phyloP scores from a whole-genome alignment of 202 grass and related monocot species.

The Dendrocalamus latiflorus region DNA sequence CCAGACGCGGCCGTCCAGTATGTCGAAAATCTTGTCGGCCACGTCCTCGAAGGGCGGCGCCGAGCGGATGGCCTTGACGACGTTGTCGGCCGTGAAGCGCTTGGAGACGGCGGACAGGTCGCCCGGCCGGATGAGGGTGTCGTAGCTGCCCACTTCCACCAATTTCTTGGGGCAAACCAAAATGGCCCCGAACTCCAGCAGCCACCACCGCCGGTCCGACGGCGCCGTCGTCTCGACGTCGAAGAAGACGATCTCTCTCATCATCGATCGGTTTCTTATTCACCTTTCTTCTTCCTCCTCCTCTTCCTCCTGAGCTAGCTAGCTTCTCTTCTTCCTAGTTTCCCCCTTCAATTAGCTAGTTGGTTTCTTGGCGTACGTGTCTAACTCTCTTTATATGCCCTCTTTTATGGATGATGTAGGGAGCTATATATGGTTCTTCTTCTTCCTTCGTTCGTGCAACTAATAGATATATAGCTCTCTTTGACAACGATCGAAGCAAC shows the following conservation, averaged over 20 bases:
- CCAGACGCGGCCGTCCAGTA: slow-evolving; percentile 80
- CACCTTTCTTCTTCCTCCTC: neutral
- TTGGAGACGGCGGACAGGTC: slow-evolving; percentile 38
- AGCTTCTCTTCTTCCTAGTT: too few relatives aligned
- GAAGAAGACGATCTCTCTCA: slow-evolving; percentile 81
- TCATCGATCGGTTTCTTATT: neutral
- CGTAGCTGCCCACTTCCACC: slow-evolving; percentile 69
- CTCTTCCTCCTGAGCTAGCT: too few relatives aligned
- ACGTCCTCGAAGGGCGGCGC: slow-evolving; percentile 63
- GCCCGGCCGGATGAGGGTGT: slow-evolving; percentile 55
- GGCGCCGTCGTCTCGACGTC: slow-evolving; percentile 89
- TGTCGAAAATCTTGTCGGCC: slow-evolving; percentile 46
- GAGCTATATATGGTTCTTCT: too few relatives aligned
- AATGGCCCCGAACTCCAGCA: slow-evolving; percentile 90
- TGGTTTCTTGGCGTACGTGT: neutral
- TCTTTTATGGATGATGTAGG: too few relatives aligned
- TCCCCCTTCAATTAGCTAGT: too few relatives aligned
- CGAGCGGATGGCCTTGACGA: slow-evolving; percentile 16
- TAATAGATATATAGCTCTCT: neutral
- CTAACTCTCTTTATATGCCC: too few relatives aligned
- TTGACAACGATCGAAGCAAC: too few relatives aligned
- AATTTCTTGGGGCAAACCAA: slow-evolving; percentile 70
- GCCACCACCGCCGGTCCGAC: slow-evolving; percentile 18
- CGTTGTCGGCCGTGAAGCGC: slow-evolving; percentile 27
- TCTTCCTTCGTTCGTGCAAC: too few relatives aligned